Evolutionary conservation across 2,329 filamentous ascomycete species (phyloP), one percentile per base, ranked within the genome.

Genomic region (Penicillium sp.): DNA sequence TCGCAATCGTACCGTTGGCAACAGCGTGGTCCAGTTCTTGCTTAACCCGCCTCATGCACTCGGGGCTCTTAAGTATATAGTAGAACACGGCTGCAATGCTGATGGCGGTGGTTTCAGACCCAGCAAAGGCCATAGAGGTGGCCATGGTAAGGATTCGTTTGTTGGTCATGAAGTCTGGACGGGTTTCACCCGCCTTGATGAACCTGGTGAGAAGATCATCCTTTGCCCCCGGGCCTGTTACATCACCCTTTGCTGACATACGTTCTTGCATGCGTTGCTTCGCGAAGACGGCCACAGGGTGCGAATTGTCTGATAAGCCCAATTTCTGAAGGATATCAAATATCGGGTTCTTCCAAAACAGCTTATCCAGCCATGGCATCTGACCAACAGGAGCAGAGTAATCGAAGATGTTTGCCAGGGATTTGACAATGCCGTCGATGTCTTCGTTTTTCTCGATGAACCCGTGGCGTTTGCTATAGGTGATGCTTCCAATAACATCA

Each of bases 401-500:
- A 7, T 35, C 24, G 8, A 43, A 26, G 4, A 42, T 34, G 1
- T 29, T 35, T 21, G 31, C 38, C 17, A 89, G 64, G 58, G 86
- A 86, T 0, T 67, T 71, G 4, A 89, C 77, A 45, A 89, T 88
- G 0, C 84, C 84, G 54, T 87, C 84, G 13, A 90, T 80, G 53
- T 91, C 87, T 62, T 84, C 76, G 51, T 87, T 84, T 60, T 79
- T 77, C 66, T 90, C 85, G 1, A 91, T 70, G 57, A 90, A 90
- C 0, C 87, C 87, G 52, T 88, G 78, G 0, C 84, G 76, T 66
- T 88, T 87, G 66, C 80, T 83, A 69, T 86, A 89, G 0, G 85
- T 88, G 60, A 89, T 79, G 54, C 87, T 83, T 6, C 85, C 85
- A 54, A 88, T 88, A n/a, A 89, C 86, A 62, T 90, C 87, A 60